These are phyloP conservation scores for Cupressus sempervirens DNA, from an alignment of 75 land plant genomes.

Conservation along the genomic window DNA sequence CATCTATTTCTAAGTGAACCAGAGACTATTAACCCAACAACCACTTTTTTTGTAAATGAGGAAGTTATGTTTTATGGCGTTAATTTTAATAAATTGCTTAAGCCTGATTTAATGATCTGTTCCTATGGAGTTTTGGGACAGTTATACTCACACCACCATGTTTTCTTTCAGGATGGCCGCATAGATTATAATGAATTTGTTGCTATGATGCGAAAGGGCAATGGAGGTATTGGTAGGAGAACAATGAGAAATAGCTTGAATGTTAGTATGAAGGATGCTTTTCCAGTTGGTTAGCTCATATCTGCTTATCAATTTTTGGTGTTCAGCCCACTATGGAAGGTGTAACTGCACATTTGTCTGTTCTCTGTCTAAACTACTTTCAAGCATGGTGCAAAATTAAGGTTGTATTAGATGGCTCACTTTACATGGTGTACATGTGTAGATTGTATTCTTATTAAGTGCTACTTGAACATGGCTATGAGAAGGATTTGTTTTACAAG, in stretches of 20 bases:
- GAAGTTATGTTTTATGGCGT: not conserved
- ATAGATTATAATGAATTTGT: conserved; percentile 84
- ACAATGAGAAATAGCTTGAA: conserved; percentile 71
- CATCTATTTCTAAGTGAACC: not conserved
- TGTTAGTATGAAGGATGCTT: conserved; percentile 47
- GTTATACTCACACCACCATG: not conserved
- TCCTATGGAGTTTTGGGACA: not conserved
- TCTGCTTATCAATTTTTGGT: not conserved
- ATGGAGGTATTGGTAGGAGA: conserved; percentile 57
- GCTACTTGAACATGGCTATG: not conserved
- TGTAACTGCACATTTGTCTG: not conserved
- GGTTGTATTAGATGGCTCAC: not conserved
- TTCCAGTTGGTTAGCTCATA: not conserved
- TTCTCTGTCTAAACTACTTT: not conserved
- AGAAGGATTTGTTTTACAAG: not conserved
- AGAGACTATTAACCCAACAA: not conserved
- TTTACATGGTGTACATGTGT: not conserved
- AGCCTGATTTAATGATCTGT: not conserved
- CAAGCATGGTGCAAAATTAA: not conserved
- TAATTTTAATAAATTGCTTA: not conserved
- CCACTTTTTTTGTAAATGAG: not conserved
- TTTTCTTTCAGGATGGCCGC: conserved; percentile 55
- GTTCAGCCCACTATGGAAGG: not conserved
- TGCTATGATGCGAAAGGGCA: conserved; percentile 78
- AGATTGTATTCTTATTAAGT: not conserved